Evolutionary conservation across 164 flowering plant species (phyloP), one percentile per base, ranked within the genome.

Genomic region (Cinnamomum chago): DNA sequence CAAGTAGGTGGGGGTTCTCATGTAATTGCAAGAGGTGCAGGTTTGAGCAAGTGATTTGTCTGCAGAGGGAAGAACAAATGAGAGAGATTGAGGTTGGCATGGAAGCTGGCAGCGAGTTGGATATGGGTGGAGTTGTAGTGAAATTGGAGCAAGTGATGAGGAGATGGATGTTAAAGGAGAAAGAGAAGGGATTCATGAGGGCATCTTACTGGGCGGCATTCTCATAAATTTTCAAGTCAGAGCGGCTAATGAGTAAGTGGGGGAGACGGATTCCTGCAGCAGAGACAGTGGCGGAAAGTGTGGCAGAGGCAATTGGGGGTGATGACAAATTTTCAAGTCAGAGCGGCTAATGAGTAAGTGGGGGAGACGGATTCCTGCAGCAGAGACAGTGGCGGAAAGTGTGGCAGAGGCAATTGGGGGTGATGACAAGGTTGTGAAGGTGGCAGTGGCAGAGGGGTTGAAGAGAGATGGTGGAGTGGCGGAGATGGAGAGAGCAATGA

Each of bases 21-120:
- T 95, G 98, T 67, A 62, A 64, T 15, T 93, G 99, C 73, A 85
- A 77, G 83, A 88, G 98, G 76, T 95, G 99, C 84, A 83, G 79
- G 76, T 87, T 86, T 74, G 99, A 95, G 78, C 89, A 84, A 30
- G 81, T 47, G 13, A 18, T 87, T 24, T 70, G 58, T 1, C 68
- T 51, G 9, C 9, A 40, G 47, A 40, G 47, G 2, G 84, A 81
- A 51, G 83, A 81, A 62, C 93, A 84, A 65, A 73, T 90, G 66
- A 82, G 74, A 47, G 97, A 92, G 78, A 76, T 89, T 28, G 90
- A 89, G 78, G 76, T 80, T n/a, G 51, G 58, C 14, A 7, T 51
- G 33, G 86, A 76, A 5, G 47, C 85, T 20, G 92, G 86, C 30
- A 83, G 78, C 67, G 93, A 89, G 25, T 70, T 83, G 4, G 97